These are phyloP conservation scores for Hyaloscypha finlandica DNA, from an alignment of 495 filamentous ascomycete genomes.

Conservation along the genomic window DNA sequence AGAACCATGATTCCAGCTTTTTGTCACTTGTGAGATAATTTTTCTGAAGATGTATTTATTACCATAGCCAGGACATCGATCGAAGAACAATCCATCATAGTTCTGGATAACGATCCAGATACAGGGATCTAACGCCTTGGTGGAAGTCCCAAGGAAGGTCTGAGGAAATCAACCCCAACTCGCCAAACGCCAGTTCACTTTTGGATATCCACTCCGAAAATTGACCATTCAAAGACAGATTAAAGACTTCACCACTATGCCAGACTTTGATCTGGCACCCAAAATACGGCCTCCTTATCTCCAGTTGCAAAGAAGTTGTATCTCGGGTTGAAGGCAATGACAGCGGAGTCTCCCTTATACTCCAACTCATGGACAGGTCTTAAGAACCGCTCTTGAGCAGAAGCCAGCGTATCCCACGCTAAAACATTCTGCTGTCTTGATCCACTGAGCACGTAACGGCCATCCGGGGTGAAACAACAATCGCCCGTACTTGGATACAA, in stretches of 20 bases:
- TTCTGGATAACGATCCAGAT: background rate
- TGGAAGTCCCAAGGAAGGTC: background rate
- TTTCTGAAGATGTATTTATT: background rate
- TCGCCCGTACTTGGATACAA: slow-evolving; percentile 65
- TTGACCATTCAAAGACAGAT: background rate
- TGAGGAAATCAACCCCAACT: slow-evolving; percentile 1
- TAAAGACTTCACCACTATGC: slow-evolving; percentile 5
- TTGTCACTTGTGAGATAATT: no score
- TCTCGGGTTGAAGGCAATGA: slow-evolving; percentile 86
- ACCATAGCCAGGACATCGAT: background rate
- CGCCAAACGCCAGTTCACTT: slow-evolving; percentile 5
- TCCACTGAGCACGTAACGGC: slow-evolving; percentile 81
- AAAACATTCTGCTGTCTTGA: slow-evolving; percentile 69
- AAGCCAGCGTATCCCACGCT: slow-evolving; percentile 77
- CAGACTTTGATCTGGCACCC: slow-evolving; percentile 76
- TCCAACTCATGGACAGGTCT: slow-evolving; percentile 66
- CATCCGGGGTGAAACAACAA: slow-evolving; percentile 85
- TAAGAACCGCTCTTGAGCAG: slow-evolving; percentile 58
- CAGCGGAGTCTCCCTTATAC: slow-evolving; percentile 63
- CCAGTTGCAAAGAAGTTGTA: slow-evolving; percentile 88
- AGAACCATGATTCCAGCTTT: no score
- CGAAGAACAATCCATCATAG: background rate
- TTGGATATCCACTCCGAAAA: slow-evolving; percentile 8
- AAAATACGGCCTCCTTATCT: slow-evolving; percentile 86
- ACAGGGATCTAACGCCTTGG: background rate